A percentile compares a stretch with the other conserved stretches of the same genome.
phyloP scores from a whole-genome alignment of 139 green algal species.

The Auxenochlorella protothecoides region DNA sequence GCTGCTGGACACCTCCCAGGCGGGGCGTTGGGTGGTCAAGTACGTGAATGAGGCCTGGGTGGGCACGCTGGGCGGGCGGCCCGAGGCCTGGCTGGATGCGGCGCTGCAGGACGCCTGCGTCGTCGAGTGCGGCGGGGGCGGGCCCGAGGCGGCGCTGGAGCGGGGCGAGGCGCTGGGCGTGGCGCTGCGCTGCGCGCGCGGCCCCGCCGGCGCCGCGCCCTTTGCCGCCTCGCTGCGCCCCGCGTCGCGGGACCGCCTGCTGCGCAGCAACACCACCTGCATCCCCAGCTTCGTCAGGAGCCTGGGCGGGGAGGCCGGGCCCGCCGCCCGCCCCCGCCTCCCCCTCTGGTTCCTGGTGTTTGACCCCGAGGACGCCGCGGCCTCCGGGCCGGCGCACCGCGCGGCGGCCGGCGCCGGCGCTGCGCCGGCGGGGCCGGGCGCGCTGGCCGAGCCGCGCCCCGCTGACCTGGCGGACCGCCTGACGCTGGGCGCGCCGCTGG shows the following conservation, averaged over 20 bases:
- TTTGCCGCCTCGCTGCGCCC: conserved; percentile 15
- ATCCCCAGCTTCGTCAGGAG: conserved; percentile 15
- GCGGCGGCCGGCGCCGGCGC: neutral
- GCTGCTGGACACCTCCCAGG: too few species aligned
- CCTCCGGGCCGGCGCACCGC: neutral
- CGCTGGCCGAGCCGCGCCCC: too few species aligned
- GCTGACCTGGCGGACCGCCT: conserved; percentile 11
- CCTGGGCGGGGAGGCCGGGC: too few species aligned
- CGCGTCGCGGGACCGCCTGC: conserved; percentile 13
- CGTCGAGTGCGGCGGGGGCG: too few species aligned
- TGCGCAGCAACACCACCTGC: conserved; percentile 5
- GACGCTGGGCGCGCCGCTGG: conserved; percentile 42
- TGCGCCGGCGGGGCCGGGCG: neutral
- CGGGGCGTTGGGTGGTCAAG: too few species aligned
- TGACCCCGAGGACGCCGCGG: too few species aligned
- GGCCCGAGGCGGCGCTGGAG: conserved; percentile 1
- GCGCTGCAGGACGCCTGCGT: too few species aligned
- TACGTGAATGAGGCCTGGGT: too few species aligned
- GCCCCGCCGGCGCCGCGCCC: neutral
- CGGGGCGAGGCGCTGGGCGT: neutral
- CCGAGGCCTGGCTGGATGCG: too few species aligned
- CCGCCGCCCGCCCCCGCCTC: too few species aligned
- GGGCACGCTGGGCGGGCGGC: too few species aligned
- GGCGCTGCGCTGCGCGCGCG: neutral
- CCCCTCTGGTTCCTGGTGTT: too few species aligned